Evolutionary conservation across 139 green algal species (phyloP), one percentile per base, ranked within the genome.

Genomic region (Auxenochlorella pyrenoidosa): DNA sequence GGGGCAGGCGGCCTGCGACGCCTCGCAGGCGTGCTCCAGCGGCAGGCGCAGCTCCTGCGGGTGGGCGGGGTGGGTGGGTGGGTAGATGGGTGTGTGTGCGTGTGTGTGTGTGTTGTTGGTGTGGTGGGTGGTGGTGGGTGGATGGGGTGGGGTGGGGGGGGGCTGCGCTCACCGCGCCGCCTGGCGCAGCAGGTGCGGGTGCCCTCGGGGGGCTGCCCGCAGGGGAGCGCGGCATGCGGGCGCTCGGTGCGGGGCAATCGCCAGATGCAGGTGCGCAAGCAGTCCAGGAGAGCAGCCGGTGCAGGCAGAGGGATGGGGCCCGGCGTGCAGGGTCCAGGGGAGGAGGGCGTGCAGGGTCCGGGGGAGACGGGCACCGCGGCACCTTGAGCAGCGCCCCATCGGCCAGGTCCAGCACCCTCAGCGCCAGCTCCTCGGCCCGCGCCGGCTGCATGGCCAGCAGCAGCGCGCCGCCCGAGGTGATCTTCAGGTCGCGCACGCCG

Each of bases 351-450:
- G 47, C 47, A 10, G 8, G 47, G 47, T 6, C 47, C 8, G 47
- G 47, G 47, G 8, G 47, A 10, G 47, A 18, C 5, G 30, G 43
- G 41, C 5, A 6, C 18, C 6, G 38, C 30, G 24, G 38, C 22
- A 85, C 80, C 80, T 60, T 58, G 12, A 85, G 18, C 40, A 66
- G 75, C 40, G n/a, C 30, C 1, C 80, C 80, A 30, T 85, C 36
- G 5, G 40, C 15, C 5, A 85, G 21, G 63, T 77, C 60, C 80
- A 85, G 80, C 60, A 85, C 40, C 28, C 63, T 32, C 63, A 85
- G 80, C 6, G 21, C 60, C 80, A 76, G 80, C 38, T 76, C 40
- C 0, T 22, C 41, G 5, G 41, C 21, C 4, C 15, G 36, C 30
- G 6, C 21, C 32, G 13, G 40, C 59, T 40, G 28, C 63, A 34